Conservation (phyloP, 225 moss, liverwort and hornwort species). For the Ulota crispa region DNA sequence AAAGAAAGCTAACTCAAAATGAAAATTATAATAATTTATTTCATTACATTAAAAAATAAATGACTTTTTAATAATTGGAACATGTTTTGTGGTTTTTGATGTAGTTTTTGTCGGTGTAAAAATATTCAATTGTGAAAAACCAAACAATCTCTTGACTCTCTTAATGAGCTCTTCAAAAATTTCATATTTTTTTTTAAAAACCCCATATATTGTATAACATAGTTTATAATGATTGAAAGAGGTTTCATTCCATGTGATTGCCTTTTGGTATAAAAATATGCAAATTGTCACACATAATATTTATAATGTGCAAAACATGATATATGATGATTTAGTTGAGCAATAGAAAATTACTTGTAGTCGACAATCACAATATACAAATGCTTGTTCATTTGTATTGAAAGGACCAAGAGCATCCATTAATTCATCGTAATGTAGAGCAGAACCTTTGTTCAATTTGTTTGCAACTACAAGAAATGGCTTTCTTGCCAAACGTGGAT, state of each 20-base stretch:
- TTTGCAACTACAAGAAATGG: slow-evolving; percentile 44
- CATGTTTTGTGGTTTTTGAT: not conserved
- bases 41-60: not conserved
- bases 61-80: not conserved
- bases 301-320: not conserved
- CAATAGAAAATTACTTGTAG: slow-evolving; percentile 13
- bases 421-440: slow-evolving; percentile 23
- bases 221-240: not conserved
- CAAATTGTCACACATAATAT: too few species aligned
- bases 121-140: too few species aligned
- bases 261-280: not conserved
- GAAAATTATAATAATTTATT: accelerated
- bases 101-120: too few species aligned
- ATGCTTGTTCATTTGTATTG: slow-evolving; percentile 25
- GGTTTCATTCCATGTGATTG: not conserved
- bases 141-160: too few species aligned
- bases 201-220: accelerated
- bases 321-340: not conserved
- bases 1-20: not conserved
- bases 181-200: too few species aligned
- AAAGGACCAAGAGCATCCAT: slow-evolving; percentile 31
- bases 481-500: slow-evolving; percentile 34
- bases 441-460: slow-evolving; percentile 18
- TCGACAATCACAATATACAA: slow-evolving; percentile 38
- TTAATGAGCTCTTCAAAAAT: too few species aligned